Base-by-base conservation (phyloP, 371 early-diverging fungal genomes). In the Mortierella sp. region DNA sequence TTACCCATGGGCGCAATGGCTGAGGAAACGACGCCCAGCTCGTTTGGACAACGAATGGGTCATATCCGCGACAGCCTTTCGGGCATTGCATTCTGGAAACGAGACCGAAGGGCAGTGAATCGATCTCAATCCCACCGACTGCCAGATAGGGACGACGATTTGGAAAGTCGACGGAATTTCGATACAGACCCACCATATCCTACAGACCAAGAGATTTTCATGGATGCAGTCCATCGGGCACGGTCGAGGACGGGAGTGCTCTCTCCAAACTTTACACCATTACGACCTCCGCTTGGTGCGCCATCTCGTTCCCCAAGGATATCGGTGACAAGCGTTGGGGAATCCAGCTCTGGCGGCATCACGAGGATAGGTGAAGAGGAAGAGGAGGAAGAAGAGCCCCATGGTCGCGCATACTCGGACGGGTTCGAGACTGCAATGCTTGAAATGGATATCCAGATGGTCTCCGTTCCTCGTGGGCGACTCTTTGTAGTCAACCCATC, bases 401-500 rank as follows among this genome's bases (percentile, higher is more conserved):
- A 77, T 55, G 63, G 62, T 12, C 72, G 79, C 1, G 58, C 65
- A 4, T 77, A 77, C 29, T 77, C 79, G 7, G 79, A 77, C 51
- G 79, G 79, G 21, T 77, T 77, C 46, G 79, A 77, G 45, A 72
- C 62, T 18, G 55, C 72, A 4, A 77, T 77, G 79, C 59, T 53
- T 56, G 73, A 68, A 47, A 72, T 77, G 72, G 79, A 77, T 57
- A 59, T 77, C 4, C 79, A 77, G 57, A 77, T 77, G 79, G 60
- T 77, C 44, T 68, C 73, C 7, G 67, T 77, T 16, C 79, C 79
- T 3, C 66, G 69, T 6, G 79, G 79, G 2, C 68, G 79, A 44
- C 66, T 77, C 12, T 77, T 65, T 50, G 79, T 77, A 4, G 79
- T 77, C 15, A 77, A 77, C 55, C 79, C 79, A 3, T 72, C 79